Base-by-base conservation (phyloP, 352 stramenopile genomes). In the Peronospora destructor region DNA sequence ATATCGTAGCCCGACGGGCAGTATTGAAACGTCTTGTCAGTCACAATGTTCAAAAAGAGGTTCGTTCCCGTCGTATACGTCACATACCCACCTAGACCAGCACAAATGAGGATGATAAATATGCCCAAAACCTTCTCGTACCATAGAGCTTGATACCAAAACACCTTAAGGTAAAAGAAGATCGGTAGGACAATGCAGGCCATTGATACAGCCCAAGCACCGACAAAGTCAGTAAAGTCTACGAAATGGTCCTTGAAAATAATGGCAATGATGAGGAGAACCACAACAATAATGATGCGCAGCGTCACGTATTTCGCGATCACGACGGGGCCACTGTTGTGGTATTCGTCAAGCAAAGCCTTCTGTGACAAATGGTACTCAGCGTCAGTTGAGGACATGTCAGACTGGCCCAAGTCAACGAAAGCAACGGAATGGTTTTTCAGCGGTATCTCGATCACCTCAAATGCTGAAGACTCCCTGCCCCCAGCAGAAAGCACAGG, bases 161-260 rank as follows among this genome's bases (percentile, higher is more conserved):
- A 68, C 44, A 75, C 66, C 56, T 84, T 86, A 11, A 87, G 54
- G 72, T 87, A 87, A 58, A 87, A 84, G 34, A 72, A 56, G 45
- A 83, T 82, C 6, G 76, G 76, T 35, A 87, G 51, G 38, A 85
- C 76, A 33, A 84, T 83, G 58, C 73, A 87, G 38, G 65, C 68
- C 41, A 82, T 61, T 13, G 73, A 69, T 29, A 82, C 74, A 44
- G 64, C 61, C 46, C 64, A 87, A 1, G 76, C 73, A 23, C 76
- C 76, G 23, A 84, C 66, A 26, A 87, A 85, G 52, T 85, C 76
- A n/a, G 66, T 67, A 28, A 87, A 74, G 49, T 85, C 76, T 12
- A 76, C 47, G 29, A 87, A 84, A 37, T 83, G 66, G 58, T 87
- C 66, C 57, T 83, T 75, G 54, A 76, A 77, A 40, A 77, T 53